Conservation (phyloP, 2,329 filamentous ascomycete species). For the Microdochium paspali region DNA sequence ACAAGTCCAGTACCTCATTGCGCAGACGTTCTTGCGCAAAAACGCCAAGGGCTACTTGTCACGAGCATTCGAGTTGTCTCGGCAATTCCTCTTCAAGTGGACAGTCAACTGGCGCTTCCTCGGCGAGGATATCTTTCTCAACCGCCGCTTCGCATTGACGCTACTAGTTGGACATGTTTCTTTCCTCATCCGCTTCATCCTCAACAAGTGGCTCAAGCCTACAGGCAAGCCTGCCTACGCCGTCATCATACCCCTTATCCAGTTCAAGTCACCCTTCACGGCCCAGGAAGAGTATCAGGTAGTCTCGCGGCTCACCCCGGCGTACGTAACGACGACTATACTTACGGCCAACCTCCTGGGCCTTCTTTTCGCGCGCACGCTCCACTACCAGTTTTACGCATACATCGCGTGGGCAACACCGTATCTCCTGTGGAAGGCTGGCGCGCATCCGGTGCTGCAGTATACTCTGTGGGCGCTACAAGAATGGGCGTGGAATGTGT, state of each 20-base stretch:
- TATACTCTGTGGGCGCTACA: conserved; percentile 66
- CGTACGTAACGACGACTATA: conserved; percentile 68
- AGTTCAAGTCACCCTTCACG: conserved; percentile 33
- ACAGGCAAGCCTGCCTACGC: conserved; percentile 46
- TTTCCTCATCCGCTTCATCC: conserved; percentile 58
- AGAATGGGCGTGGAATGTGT: conserved; percentile 92
- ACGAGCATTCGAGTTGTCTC: conserved; percentile 81
- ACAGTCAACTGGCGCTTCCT: conserved; percentile 98
- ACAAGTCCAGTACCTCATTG: conserved; percentile 65
- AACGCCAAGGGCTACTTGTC: conserved; percentile 65
- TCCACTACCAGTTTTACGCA: conserved; percentile 94
- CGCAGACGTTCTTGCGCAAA: conserved; percentile 56
- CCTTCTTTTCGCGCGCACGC: conserved; percentile 73
- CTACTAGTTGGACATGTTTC: conserved; percentile 57
- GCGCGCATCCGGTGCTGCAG: conserved; percentile 57
- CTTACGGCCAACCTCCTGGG: conserved; percentile 71
- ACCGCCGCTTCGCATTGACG: conserved; percentile 53
- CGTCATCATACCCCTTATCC: conserved; percentile 37
- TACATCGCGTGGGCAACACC: conserved; percentile 87
- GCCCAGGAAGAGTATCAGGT: conserved; percentile 45
- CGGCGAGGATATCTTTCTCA: conserved; percentile 72
- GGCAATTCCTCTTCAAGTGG: conserved; percentile 94
- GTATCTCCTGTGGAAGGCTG: conserved; percentile 74
- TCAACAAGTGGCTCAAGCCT: conserved; percentile 64
- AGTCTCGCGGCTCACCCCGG: conserved; percentile 51